Evolutionary conservation across 2,329 filamentous ascomycete genomes (phyloP).

Genomic region (Penicillium sp.): DNA sequence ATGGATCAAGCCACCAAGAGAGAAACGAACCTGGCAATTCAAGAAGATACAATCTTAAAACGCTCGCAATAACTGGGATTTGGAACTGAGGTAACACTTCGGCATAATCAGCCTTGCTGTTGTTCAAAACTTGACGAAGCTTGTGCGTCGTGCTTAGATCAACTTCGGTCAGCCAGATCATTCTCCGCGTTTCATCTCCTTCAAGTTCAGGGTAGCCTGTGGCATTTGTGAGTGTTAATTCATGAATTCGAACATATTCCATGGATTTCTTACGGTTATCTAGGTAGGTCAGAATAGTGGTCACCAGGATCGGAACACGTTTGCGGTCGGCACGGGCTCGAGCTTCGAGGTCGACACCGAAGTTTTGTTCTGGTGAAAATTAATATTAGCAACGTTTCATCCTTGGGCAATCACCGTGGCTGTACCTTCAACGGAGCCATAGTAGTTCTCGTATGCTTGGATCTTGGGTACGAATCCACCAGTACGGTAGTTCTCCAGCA

Average conservation of each 20-base stretch:
- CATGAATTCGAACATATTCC: not conserved
- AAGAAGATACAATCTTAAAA: slow-evolving; percentile 89
- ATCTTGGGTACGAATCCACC: slow-evolving; percentile 89
- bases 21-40: slow-evolving; percentile 79
- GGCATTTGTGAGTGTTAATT: slow-evolving; percentile 1
- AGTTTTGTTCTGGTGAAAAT: slow-evolving; percentile 70
- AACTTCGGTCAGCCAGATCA: slow-evolving; percentile 92
- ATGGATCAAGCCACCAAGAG: slow-evolving; percentile 13
- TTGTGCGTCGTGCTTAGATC: slow-evolving; percentile 81
- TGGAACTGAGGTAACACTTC: slow-evolving; percentile 85
- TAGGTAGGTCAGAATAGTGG: slow-evolving; percentile 87
- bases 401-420: no score
- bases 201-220: slow-evolving; percentile 89
- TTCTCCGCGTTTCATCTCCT: slow-evolving; percentile 86
- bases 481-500: slow-evolving; percentile 95
- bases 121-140: slow-evolving; percentile 78
- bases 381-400: slow-evolving; percentile 14
- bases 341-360: slow-evolving; percentile 96
- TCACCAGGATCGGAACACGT: slow-evolving; percentile 87
- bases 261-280: slow-evolving; percentile 63
- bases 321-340: slow-evolving; percentile 91
- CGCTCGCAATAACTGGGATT: slow-evolving; percentile 86
- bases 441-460: slow-evolving; percentile 96
- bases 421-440: slow-evolving; percentile 82
- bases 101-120: slow-evolving; percentile 72